Evolutionary conservation across 73 alveolate species (phyloP).

Genomic region (Symbiodinium pilosum): DNA sequence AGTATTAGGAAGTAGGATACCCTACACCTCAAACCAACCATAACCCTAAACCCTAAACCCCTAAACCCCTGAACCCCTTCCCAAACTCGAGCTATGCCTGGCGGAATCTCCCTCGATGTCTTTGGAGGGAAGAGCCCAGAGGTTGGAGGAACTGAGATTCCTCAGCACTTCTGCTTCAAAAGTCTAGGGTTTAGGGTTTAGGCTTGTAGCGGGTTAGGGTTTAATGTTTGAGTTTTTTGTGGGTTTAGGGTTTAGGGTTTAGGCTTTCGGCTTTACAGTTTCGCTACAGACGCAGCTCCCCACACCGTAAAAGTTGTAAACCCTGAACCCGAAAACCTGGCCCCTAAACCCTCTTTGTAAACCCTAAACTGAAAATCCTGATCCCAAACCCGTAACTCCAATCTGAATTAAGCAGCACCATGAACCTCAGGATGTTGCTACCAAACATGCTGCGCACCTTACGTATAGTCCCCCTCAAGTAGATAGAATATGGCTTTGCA

Average conservation of each 20-base stretch:
- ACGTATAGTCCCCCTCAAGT: too few relatives aligned
- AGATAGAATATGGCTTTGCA: too few relatives aligned
- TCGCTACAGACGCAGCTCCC: not conserved
- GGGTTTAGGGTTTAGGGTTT: not conserved
- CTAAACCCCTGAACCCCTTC: not conserved
- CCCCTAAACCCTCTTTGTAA: too few relatives aligned
- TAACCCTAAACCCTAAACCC: not conserved
- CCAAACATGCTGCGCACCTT: too few relatives aligned
- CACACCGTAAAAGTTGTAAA: not conserved
- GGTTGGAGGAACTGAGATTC: constrained; percentile 36
- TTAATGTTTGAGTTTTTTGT: not conserved
- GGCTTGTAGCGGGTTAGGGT: not conserved
- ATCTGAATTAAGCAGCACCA: too few relatives aligned
- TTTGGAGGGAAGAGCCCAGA: constrained; percentile 63
- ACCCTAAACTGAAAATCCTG: too few relatives aligned
- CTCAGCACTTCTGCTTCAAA: not conserved
- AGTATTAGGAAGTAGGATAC: too few relatives aligned
- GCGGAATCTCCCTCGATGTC: constrained; percentile 21
- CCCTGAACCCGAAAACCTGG: too few relatives aligned
- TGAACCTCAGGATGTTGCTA: too few relatives aligned
- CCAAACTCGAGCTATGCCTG: too few relatives aligned
- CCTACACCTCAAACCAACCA: too few relatives aligned
- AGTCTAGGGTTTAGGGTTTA: not conserved
- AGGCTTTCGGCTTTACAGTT: not conserved
- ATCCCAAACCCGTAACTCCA: too few relatives aligned